Percentiles rank a stretch among this genome's conserved stretches.
Evolutionary conservation across 345 rosid genomes (phyloP).

Genomic region (Hibiscus syriacus): DNA sequence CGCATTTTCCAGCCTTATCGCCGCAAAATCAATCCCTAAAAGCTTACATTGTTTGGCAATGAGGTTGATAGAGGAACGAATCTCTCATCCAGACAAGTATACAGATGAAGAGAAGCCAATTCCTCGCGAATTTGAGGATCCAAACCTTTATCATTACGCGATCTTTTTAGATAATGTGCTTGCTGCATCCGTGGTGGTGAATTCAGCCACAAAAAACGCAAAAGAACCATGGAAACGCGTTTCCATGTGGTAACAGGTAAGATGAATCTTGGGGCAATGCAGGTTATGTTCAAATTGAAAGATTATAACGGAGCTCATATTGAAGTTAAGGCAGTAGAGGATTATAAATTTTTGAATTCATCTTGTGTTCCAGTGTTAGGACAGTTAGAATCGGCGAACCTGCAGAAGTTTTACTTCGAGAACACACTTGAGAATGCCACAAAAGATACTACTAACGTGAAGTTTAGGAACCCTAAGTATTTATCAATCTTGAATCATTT

Average conservation of each 20-base stretch:
- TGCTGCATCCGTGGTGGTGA: slow-evolving; percentile 94
- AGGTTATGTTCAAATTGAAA: slow-evolving; percentile 97
- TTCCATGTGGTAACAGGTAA: slow-evolving; percentile 95
- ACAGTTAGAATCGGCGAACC: slow-evolving; percentile 72
- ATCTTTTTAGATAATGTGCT: slow-evolving; percentile 87
- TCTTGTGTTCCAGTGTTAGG: slow-evolving; percentile 94
- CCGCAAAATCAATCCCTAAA: slow-evolving; percentile 88
- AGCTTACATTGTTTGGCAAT: slow-evolving; percentile 86
- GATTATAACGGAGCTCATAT: too few species aligned
- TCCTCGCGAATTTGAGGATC: slow-evolving; percentile 67
- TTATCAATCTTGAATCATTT: too few species aligned
- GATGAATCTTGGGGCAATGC: slow-evolving; percentile 99
- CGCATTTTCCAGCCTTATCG: slow-evolving; percentile 82
- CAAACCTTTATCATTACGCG: slow-evolving; percentile 78
- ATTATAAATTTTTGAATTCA: slow-evolving; percentile 82
- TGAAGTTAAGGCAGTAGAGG: slow-evolving; percentile 97
- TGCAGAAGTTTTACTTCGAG: slow-evolving; percentile 91
- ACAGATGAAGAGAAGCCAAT: slow-evolving; percentile 58
- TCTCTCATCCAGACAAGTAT: slow-evolving; percentile 77
- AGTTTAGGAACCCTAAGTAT: too few species aligned
- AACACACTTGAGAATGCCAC: slow-evolving; percentile 87
- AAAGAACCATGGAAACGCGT: slow-evolving; percentile 91
- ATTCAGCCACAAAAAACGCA: slow-evolving; percentile 90
- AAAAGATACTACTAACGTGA: too few species aligned
- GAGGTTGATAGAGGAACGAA: slow-evolving; percentile 96